Conservation (phyloP, 495 filamentous ascomycete genomes). For the Penicillium silybi region DNA sequence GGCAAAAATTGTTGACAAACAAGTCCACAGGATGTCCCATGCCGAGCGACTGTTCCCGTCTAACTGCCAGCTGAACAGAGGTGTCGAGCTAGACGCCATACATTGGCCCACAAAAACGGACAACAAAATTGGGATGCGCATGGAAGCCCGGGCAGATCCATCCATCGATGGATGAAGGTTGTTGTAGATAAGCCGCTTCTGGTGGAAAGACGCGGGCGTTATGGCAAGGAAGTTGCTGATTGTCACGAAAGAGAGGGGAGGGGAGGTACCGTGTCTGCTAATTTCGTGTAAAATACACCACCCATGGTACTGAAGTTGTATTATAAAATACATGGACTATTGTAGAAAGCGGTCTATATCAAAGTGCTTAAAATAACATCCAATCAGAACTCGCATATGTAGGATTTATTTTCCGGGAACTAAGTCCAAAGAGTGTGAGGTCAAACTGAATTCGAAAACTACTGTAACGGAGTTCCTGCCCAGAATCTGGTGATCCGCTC, state of each 20-base stretch:
- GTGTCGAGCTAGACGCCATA: conserved; percentile 1
- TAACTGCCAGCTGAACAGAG: conserved; percentile 3
- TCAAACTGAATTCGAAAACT: conserved; percentile 1
- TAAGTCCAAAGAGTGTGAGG: neutral
- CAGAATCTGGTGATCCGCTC: too few relatives aligned
- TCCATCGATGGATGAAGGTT: too few relatives aligned
- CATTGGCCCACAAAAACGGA: too few relatives aligned
- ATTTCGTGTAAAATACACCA: conserved; percentile 3
- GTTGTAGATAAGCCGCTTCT: too few relatives aligned
- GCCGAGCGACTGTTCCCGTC: conserved; percentile 1
- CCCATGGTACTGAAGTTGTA: neutral
- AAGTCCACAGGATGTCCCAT: conserved; percentile 4
- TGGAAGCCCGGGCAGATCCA: too few relatives aligned
- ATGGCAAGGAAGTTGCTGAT: too few relatives aligned
- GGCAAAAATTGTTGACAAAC: conserved; percentile 4
- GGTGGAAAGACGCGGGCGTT: too few relatives aligned
- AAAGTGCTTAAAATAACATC: too few relatives aligned
- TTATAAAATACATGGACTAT: neutral
- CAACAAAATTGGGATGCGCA: too few relatives aligned
- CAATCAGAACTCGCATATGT: neutral
- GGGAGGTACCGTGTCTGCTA: neutral
- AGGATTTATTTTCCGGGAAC: neutral
- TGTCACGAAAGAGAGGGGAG: too few relatives aligned
- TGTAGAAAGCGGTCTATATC: neutral
- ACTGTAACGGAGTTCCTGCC: neutral